phyloP scores from a whole-genome alignment of 352 stramenopile genomes.

The Phytophthora sp. region DNA sequence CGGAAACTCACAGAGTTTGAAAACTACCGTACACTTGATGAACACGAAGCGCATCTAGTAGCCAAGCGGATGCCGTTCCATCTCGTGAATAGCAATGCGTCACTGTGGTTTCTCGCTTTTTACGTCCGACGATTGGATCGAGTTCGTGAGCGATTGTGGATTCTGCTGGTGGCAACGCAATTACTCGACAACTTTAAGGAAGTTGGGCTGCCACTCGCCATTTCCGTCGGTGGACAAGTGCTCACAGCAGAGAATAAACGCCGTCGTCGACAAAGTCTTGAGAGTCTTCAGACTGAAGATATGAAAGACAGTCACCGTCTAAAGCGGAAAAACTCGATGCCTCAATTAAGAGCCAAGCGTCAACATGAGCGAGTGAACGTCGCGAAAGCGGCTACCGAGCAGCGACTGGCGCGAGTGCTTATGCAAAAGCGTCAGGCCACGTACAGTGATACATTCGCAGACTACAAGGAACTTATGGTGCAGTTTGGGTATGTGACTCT shows the following conservation, averaged over 20 bases:
- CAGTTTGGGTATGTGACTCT: conserved; percentile 94
- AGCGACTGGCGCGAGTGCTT: conserved; percentile 56
- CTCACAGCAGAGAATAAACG: conserved; percentile 53
- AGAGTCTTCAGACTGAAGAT: conserved; percentile 22
- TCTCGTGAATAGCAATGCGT: conserved; percentile 80
- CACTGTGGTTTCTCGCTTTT: conserved; percentile 72
- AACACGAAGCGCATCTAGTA: conserved; percentile 76
- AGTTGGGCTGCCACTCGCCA: conserved; percentile 56
- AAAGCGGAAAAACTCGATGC: conserved; percentile 12
- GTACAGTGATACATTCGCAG: conserved; percentile 70
- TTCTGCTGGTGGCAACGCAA: conserved; percentile 70
- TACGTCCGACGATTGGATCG: conserved; percentile 60
- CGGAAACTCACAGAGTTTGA: conserved; percentile 73
- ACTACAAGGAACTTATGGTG: conserved; percentile 88
- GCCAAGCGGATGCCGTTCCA: conserved; percentile 80
- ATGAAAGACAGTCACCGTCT: conserved; percentile 5
- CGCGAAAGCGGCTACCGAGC: conserved; percentile 34
- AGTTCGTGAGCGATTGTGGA: conserved; percentile 70
- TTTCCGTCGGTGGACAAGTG: conserved; percentile 52
- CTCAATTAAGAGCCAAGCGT: conserved; percentile 12
- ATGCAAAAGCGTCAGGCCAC: conserved; percentile 66
- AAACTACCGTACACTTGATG: conserved; percentile 70
- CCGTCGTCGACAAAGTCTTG: conserved; percentile 33
- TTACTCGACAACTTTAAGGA: conserved; percentile 78
- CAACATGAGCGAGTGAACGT: conserved; percentile 31